Conservation (phyloP, 139 green algal genomes). For the Chlamydomonas eustigma region DNA sequence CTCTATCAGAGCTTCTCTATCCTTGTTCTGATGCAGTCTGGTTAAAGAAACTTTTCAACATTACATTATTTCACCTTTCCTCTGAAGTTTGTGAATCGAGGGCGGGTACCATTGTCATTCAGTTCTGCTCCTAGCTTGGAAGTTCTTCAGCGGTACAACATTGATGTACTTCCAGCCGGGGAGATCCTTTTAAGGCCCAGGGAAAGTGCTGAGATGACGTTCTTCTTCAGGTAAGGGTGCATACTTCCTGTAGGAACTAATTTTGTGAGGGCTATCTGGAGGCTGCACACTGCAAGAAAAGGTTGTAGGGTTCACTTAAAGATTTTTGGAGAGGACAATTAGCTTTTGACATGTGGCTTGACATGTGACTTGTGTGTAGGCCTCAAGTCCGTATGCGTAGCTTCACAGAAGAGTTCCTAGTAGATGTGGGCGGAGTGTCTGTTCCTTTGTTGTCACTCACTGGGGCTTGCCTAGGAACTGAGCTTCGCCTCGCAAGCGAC, state of each 20-base stretch:
- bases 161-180: constrained; percentile 43
- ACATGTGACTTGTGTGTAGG: too few species aligned
- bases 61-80: too few species aligned
- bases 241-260: too few species aligned
- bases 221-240: constrained; percentile 51
- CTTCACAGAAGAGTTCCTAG: constrained; percentile 57
- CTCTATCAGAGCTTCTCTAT: too few species aligned
- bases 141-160: constrained; percentile 8
- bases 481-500: constrained; percentile 63
- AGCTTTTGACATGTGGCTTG: too few species aligned
- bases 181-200: constrained; percentile 41
- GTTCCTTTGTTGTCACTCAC: constrained; percentile 50
- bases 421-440: constrained; percentile 43
- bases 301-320: too few species aligned
- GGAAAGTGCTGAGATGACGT: constrained; percentile 54
- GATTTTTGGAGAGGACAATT: too few species aligned
- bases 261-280: too few species aligned
- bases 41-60: too few species aligned
- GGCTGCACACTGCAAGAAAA: too few species aligned
- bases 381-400: constrained; percentile 24
- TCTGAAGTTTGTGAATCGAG: constrained; percentile 61
- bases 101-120: constrained; percentile 39
- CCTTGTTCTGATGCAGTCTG: too few species aligned
- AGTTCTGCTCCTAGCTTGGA: neutral
- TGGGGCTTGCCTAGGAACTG: constrained; percentile 64